phyloP scores from a whole-genome alignment of 768 basidiomycete species.

The Tricholoma bakamatsutake region DNA sequence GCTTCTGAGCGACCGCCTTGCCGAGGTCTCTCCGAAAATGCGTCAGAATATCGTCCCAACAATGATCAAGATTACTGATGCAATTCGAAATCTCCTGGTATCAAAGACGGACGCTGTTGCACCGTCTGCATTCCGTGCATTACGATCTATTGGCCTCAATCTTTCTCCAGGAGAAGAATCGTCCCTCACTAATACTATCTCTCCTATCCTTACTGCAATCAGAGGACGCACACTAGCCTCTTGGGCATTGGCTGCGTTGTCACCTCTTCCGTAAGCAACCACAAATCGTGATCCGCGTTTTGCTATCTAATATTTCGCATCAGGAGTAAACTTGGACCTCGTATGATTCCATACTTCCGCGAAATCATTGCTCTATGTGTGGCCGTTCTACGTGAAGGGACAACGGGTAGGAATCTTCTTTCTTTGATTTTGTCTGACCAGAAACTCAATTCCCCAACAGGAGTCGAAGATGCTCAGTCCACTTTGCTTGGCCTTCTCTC shows the following conservation, averaged over 20 bases:
- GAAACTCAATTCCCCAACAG: constrained; percentile 15
- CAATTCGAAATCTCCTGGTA: constrained; percentile 44
- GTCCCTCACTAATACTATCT: constrained; percentile 52
- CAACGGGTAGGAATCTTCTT: constrained; percentile 25
- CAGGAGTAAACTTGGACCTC: constrained; percentile 76
- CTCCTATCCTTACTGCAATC: constrained; percentile 47
- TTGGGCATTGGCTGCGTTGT: constrained; percentile 48
- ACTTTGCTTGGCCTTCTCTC: constrained; percentile 66
- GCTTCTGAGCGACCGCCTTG: constrained; percentile 61
- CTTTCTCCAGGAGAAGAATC: constrained; percentile 62
- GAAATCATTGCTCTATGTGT: constrained; percentile 59
- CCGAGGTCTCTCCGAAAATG: constrained; percentile 47
- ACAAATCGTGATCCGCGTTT: not conserved
- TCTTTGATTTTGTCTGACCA: not conserved
- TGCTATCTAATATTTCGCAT: not conserved
- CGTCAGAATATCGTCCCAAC: constrained; percentile 46
- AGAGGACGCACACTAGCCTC: constrained; percentile 31
- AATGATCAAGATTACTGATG: constrained; percentile 47
- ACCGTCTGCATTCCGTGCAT: constrained; percentile 48
- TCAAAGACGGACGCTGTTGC: constrained; percentile 35
- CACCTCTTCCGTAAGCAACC: constrained; percentile 61
- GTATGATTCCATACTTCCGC: constrained; percentile 82
- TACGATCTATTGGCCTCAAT: constrained; percentile 55
- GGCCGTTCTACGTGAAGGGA: constrained; percentile 36
- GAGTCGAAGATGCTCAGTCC: constrained; percentile 28